Evolutionary conservation across 2,329 filamentous ascomycete genomes (phyloP), one percentile per base, ranked within the genome.

Genomic region (Westerdykella sp.): DNA sequence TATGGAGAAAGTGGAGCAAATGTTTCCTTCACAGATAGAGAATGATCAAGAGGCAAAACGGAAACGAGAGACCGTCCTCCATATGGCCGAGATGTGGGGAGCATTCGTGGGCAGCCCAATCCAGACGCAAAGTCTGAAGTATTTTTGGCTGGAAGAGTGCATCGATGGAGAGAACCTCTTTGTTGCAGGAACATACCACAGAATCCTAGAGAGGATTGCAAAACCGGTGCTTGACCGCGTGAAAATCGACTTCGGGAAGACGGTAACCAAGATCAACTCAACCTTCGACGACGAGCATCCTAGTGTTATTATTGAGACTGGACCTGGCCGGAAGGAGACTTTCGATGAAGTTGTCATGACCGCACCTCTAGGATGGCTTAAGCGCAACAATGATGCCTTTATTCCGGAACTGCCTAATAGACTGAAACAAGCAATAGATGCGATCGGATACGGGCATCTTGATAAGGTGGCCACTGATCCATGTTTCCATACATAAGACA

Each of bases 61-160:
- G 67, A 74, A 63, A 68, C 80, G 51, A 69, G 72, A 38, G 65
- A 76, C 32, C 56, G 70, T 53, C 28, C 57, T 81, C 5, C 69
- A 78, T 34, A 70, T 79, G 54, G 77, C 79, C 3, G 77, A 83
- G 52, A 73, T 80, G 55, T 87, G 84, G 83, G 84, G 84, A 2
- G 77, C 78, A 0, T 88, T 85, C 58, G 75, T 87, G 5, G 85
- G 85, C 12, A 83, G 76, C 45, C 75, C 79, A 0, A 71, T 85
- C 7, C 67, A 73, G 41, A 75, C 59, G 21, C 85, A 89, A 60
- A 87, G 83, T 53, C 69, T 88, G 25, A 85, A 82, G 67, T 88
- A 80, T 67, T 85, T 87, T 60, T 87, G 84, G 83, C 61, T 89
- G 5, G 85, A 89, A 59, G 83, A 88, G 63, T 86, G 83, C 51